Evolutionary conservation across 1,284 basidiomycete species (phyloP).

Genomic region (Jaminaea rosea): DNA sequence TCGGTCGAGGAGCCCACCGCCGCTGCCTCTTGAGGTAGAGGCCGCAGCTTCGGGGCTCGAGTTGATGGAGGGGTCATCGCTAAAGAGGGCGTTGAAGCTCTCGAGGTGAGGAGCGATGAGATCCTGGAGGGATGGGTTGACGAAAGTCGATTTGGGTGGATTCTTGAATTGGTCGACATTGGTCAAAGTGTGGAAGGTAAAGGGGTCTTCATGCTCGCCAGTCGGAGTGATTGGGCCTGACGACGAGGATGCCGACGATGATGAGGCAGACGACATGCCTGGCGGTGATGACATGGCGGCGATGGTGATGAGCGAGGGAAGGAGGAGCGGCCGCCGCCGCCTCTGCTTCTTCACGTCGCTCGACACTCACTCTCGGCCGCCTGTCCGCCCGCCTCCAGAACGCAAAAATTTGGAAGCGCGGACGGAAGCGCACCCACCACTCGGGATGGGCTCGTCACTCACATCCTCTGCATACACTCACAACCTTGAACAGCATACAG

Average conservation of each 20-base stretch:
- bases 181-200: constrained; percentile 69
- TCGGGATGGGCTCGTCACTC: no score
- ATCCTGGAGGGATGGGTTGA: constrained; percentile 77
- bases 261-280: background rate
- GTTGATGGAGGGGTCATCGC: constrained; percentile 27
- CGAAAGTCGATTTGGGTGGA: constrained; percentile 63
- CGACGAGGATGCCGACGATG: constrained; percentile 15
- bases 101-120: constrained; percentile 90
- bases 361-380: no score
- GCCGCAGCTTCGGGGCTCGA: constrained; percentile 26
- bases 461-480: no score
- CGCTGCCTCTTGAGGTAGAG: constrained; percentile 59
- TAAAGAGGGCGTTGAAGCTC: constrained; percentile 78
- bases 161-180: constrained; percentile 73
- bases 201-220: background rate
- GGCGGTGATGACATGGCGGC: background rate
- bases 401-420: no score
- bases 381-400: no score
- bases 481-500: no score
- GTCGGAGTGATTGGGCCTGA: constrained; percentile 19
- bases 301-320: background rate
- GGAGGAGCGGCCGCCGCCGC: background rate
- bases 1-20: constrained; percentile 69
- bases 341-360: constrained; percentile 1
- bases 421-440: no score